These are phyloP conservation scores for Tetracladium setigerum DNA, from an alignment of 495 filamentous ascomycete species.

Conservation along the genomic window DNA sequence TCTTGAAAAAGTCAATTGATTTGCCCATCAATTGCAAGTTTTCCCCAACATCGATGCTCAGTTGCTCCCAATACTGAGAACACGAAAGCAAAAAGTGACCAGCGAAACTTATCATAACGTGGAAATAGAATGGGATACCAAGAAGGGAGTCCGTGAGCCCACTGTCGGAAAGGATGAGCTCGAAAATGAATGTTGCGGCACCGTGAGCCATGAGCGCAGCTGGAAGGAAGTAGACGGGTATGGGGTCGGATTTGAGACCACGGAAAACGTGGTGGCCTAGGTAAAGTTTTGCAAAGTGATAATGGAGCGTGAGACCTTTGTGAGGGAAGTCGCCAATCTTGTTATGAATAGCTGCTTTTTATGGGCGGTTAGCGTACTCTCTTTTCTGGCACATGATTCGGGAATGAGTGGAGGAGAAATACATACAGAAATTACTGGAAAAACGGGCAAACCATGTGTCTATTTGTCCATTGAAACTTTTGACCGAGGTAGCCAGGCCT, in stretches of 20 bases:
- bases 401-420: slow-evolving; percentile 38
- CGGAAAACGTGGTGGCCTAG: slow-evolving; percentile 50
- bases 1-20: not conserved
- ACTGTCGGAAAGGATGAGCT: not conserved
- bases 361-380: slow-evolving; percentile 6
- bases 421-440: not conserved
- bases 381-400: slow-evolving; percentile 34
- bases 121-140: not conserved
- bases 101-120: not conserved
- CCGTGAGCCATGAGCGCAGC: not conserved
- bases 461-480: not conserved
- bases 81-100: not conserved
- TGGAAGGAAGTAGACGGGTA: slow-evolving; percentile 33
- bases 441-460: not conserved
- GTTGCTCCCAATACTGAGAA: not conserved
- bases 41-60: not conserved
- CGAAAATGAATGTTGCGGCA: not conserved
- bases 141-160: not conserved
- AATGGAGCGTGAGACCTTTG: slow-evolving; percentile 49
- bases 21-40: not conserved
- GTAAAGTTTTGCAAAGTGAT: slow-evolving; percentile 52
- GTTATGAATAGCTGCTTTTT: slow-evolving; percentile 23
- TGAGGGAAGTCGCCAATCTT: slow-evolving; percentile 48
- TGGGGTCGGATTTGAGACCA: slow-evolving; percentile 40
- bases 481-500: not conserved